Base-by-base conservation (phyloP, 768 basidiomycete genomes). In the Ephemerocybe angulata region DNA sequence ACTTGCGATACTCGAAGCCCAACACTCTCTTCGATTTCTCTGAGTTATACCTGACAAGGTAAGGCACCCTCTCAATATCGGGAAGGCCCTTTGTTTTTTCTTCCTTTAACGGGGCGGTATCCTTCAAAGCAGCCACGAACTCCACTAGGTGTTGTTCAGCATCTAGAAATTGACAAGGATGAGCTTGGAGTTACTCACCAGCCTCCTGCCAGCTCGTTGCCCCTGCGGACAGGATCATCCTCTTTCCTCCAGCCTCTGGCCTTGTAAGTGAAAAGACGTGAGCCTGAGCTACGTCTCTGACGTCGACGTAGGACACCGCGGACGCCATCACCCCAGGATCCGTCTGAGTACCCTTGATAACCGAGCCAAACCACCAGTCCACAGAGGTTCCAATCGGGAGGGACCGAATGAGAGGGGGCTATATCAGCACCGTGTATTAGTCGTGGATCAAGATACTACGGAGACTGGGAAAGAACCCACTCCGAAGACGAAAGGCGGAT, bases 241-340 rank as follows among this genome's bases (percentile, higher is more conserved):
- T 41, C 38, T 41, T 19, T 4, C 38, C 38, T 13, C 38, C 38
- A 6, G 38, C 38, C 38, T 41, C 38, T 5, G 15, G 10, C 7
- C 7, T 41, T 19, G 15, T 19, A 13, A 41, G 21, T 7, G 15
- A 7, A 41, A 13, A 19, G 7, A 41, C 38, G 21, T 41, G 38
- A 6, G 38, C 38, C n/a, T 41, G 15, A 10, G 10, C 38, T 5
- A 41, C 10, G 38, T 41, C 38, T n/a, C 38, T 41, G 5, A 41
- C 38, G 21, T 41, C 38, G 7, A n/a, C n/a, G n/a, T n/a, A n/a
- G n/a, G n/a, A n/a, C n/a, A n/a, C n/a, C n/a, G n/a, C 69, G 21
- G 68, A 76, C 50, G 73, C 70, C 12, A 87, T 67, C 3, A 82
- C 81, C 4, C 66, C 63, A 1, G 74, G 72, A 60, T 87, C 85